Conservation (phyloP, 495 filamentous ascomycete species). For the Penicillium odoratum region DNA sequence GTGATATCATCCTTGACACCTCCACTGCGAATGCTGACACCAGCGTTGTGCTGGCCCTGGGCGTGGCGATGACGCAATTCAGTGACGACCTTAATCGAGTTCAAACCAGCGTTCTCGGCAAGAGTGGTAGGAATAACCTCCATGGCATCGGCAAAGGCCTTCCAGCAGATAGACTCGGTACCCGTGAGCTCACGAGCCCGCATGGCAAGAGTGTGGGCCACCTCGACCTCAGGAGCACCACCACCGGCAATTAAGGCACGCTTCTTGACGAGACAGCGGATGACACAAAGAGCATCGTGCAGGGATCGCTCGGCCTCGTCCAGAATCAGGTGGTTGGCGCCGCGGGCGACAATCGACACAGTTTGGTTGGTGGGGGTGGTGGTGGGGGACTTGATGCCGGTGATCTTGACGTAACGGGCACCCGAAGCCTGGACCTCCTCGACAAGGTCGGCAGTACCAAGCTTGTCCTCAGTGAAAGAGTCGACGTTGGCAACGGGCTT, state of each 20-base stretch:
- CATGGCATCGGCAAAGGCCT: conserved; percentile 96
- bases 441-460: conserved; percentile 91
- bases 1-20: conserved; percentile 93
- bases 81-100: conserved; percentile 98
- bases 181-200: conserved; percentile 80
- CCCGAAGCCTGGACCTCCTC: conserved; percentile 89
- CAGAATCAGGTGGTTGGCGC: conserved; percentile 90
- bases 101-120: conserved; percentile 95
- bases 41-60: conserved; percentile 90
- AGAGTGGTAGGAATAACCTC: conserved; percentile 96
- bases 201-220: conserved; percentile 76
- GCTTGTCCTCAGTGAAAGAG: conserved; percentile 98
- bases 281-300: conserved; percentile 96
- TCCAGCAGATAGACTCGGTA: conserved; percentile 97
- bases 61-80: conserved; percentile 92
- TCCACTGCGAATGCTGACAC: conserved; percentile 94
- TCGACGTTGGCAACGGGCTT: conserved; percentile 99
- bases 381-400: conserved; percentile 70
- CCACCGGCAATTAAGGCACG: conserved; percentile 95
- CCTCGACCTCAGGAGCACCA: conserved; percentile 93
- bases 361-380: conserved; percentile 69
- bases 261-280: conserved; percentile 98
- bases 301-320: conserved; percentile 95
- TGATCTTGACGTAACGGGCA: conserved; percentile 89
- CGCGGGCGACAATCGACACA: conserved; percentile 88